Percentiles rank a stretch among this genome's conserved stretches.
Conservation (phyloP, 192 early-diverging fungal species). For the Gigaspora rosea region DNA sequence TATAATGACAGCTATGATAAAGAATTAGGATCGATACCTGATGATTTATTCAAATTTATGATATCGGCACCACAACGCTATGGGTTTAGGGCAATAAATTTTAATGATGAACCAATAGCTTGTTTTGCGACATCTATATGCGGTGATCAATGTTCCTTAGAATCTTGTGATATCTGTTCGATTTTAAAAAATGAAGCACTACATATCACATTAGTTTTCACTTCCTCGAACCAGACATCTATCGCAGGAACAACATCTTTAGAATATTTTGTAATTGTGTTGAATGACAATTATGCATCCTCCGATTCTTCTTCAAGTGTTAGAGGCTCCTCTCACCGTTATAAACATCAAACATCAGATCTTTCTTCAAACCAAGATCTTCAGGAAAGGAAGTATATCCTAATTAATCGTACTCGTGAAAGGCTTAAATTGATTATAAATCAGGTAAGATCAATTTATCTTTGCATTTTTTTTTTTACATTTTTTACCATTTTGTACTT, state of each 20-base stretch:
- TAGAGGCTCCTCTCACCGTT: too few relatives aligned
- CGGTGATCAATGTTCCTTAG: neutral
- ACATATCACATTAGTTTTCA: constrained; percentile 8
- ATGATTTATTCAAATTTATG: constrained; percentile 46
- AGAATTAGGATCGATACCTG: constrained; percentile 32
- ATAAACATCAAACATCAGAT: neutral
- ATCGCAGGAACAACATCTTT: neutral
- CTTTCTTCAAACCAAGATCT: neutral
- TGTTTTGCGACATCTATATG: constrained; percentile 44
- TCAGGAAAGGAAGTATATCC: neutral
- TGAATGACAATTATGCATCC: too few relatives aligned
- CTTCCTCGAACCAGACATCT: neutral
- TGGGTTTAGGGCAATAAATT: constrained; percentile 42
- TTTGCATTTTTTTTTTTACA: neutral
- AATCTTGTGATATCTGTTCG: neutral
- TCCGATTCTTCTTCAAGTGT: too few relatives aligned
- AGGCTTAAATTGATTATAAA: neutral
- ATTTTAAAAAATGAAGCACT: neutral
- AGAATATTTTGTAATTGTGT: constrained; percentile 24
- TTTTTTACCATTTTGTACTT: neutral
- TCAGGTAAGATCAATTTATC: neutral
- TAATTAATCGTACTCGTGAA: neutral
- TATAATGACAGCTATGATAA: constrained; percentile 49
- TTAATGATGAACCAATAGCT: constrained; percentile 44
- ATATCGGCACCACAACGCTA: constrained; percentile 47